Percentiles rank a stretch among this genome's conserved stretches.
Evolutionary conservation across 2,329 filamentous ascomycete genomes (phyloP).

Genomic region (Dothistroma pini): DNA sequence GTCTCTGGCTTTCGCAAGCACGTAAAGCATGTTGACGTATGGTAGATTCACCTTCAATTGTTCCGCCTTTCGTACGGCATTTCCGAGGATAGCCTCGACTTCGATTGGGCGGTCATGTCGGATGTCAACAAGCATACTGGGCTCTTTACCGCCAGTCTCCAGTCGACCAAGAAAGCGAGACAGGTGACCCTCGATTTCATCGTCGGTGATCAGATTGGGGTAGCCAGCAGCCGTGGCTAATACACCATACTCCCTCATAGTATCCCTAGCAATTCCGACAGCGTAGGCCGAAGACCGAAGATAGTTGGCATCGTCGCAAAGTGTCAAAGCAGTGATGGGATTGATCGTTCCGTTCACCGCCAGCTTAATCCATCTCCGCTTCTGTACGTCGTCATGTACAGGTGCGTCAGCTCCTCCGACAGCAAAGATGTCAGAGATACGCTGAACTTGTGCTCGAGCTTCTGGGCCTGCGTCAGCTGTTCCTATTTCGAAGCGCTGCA

Average conservation of each 20-base stretch:
- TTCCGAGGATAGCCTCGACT: slow-evolving; percentile 50
- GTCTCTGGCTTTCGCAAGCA: slow-evolving; percentile 38
- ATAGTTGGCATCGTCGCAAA: slow-evolving; percentile 52
- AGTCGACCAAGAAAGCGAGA: slow-evolving; percentile 39
- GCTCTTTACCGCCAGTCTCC: slow-evolving; percentile 42
- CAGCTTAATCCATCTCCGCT: slow-evolving; percentile 58
- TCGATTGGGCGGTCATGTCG: slow-evolving; percentile 44
- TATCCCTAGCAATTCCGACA: slow-evolving; percentile 37
- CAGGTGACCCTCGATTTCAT: slow-evolving; percentile 41
- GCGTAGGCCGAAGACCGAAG: slow-evolving; percentile 42
- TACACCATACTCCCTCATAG: slow-evolving; percentile 46
- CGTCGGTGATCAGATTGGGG: slow-evolving; percentile 34
- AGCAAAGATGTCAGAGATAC: slow-evolving; percentile 24
- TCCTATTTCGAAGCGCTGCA: slow-evolving; percentile 51
- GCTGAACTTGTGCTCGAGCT: slow-evolving; percentile 14
- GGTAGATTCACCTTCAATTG: slow-evolving; percentile 39
- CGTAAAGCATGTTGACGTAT: slow-evolving; percentile 42
- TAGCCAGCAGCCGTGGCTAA: slow-evolving; percentile 43
- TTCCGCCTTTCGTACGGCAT: slow-evolving; percentile 41
- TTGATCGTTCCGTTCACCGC: slow-evolving; percentile 60
- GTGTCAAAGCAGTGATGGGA: slow-evolving; percentile 54
- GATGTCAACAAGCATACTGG: slow-evolving; percentile 51
- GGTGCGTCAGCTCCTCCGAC: slow-evolving; percentile 46
- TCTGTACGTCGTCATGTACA: slow-evolving; percentile 53
- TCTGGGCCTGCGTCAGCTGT: slow-evolving; percentile 30